phyloP scores from a whole-genome alignment of 805 yeast species.

The Saturnispora quitensis region DNA sequence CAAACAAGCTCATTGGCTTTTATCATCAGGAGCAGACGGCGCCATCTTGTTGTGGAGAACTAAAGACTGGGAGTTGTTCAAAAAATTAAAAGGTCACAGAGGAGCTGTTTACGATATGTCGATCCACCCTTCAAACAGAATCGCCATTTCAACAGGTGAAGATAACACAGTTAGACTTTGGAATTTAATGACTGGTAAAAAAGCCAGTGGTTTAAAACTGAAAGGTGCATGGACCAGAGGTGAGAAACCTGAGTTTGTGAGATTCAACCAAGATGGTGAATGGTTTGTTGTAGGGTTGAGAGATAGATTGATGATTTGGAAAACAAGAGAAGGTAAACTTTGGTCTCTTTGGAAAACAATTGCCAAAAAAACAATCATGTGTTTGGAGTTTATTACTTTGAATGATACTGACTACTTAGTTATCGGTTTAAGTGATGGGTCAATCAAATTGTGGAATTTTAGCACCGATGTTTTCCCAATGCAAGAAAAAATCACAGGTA shows the following conservation, averaged over 20 bases:
- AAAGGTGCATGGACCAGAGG: slow-evolving; percentile 59
- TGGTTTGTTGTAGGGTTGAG: slow-evolving; percentile 68
- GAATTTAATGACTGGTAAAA: slow-evolving; percentile 95
- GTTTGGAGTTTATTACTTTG: slow-evolving; percentile 42
- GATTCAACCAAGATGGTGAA: slow-evolving; percentile 48
- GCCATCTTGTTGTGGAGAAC: slow-evolving; percentile 88
- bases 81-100: slow-evolving; percentile 80
- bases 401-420: slow-evolving; percentile 45
- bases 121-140: slow-evolving; percentile 82
- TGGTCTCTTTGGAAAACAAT: slow-evolving; percentile 39
- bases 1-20: slow-evolving; percentile 75
- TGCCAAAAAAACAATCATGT: slow-evolving; percentile 49
- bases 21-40: slow-evolving; percentile 89
- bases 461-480: slow-evolving; percentile 21
- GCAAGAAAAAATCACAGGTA: slow-evolving; percentile 15
- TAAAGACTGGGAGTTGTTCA: slow-evolving; percentile 92
- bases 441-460: slow-evolving; percentile 47
- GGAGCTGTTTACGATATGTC: slow-evolving; percentile 78
- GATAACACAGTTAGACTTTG: slow-evolving; percentile 82
- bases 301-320: slow-evolving; percentile 55
- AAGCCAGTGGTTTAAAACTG: slow-evolving; percentile 75
- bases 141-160: slow-evolving; percentile 81
- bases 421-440: slow-evolving; percentile 65
- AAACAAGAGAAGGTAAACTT: slow-evolving; percentile 53
- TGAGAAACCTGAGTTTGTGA: slow-evolving; percentile 30